These are phyloP conservation scores for Acanthochlamys bracteata DNA, from an alignment of 106 monocot genomes.

Conservation along the genomic window DNA sequence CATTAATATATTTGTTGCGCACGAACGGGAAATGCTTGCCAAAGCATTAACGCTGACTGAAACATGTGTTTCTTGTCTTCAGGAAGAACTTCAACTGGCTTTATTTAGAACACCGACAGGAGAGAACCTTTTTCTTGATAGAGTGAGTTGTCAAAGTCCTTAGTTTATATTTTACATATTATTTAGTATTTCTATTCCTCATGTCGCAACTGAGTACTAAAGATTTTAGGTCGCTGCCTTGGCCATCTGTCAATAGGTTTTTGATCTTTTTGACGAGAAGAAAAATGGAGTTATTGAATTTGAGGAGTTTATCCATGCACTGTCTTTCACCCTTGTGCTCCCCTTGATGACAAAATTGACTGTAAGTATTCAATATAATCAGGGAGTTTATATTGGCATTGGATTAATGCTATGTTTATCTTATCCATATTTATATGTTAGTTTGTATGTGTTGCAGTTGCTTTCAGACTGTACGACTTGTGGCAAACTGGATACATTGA, in stretches of 20 bases:
- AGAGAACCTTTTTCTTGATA: constrained; percentile 66
- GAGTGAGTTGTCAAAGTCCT: constrained; percentile 26
- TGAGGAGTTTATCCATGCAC: constrained; percentile 62
- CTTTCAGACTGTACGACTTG: constrained; percentile 84
- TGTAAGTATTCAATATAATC: constrained; percentile 27
- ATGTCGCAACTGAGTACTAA: background rate
- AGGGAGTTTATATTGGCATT: no score
- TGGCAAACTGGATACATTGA: constrained; percentile 83
- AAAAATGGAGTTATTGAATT: constrained; percentile 73
- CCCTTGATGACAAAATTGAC: constrained; percentile 54
- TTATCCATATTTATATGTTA: background rate
- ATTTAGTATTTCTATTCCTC: background rate
- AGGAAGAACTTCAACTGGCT: constrained; percentile 77
- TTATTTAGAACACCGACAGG: constrained; percentile 39
- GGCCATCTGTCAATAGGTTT: constrained; percentile 28
- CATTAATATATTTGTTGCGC: background rate
- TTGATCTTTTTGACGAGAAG: constrained; percentile 70
- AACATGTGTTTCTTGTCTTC: no score
- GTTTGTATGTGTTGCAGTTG: constrained; percentile 45
- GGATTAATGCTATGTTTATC: no score
- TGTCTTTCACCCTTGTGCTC: constrained; percentile 68
- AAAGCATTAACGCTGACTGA: no score
- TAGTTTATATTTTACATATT: background rate
- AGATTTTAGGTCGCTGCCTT: background rate
- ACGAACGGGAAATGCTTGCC: background rate